Base-by-base conservation (phyloP, 2,329 filamentous ascomycete genomes). In the Beauveria pseudobassiana region DNA sequence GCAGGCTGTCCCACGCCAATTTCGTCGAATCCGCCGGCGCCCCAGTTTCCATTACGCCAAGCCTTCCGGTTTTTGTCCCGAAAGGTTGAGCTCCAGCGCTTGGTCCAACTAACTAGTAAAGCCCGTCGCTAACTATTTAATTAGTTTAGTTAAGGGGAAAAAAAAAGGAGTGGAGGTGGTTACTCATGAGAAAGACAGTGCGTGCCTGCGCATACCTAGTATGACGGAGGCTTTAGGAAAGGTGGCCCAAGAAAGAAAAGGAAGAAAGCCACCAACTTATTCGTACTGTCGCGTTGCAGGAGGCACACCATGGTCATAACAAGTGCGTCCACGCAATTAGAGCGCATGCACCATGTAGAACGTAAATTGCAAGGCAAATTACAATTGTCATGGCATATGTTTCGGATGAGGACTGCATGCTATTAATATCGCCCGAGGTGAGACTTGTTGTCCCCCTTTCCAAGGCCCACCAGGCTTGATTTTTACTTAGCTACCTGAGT, bases 271-370 rank as follows among this genome's bases (percentile, higher is more conserved):
- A 40, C 28, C 20, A 50, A 26, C 30, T 24, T 49, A 26, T 18
- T 38, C 34, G 34, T 14, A 14, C 24, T 14, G 10, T 49, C 14
- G n/a, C 9, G 22, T 30, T 45, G 43, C 22, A 50, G 30, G 22
- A 53, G 38, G 16, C 40, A 34, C 18, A 14, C 5, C 14, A 38
- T 9, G 10, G 49, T 40, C 57, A 60, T 60, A 43, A 60, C 14
- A 26, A 60, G 57, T 52, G 48, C 60, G 55, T 22, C 59, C 34
- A 34, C 22, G 51, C 43, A 62, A 62, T 74, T 40, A 28, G 57
- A 60, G 57, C 20, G n/a, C 40, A 40, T 52, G 57, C 28, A 28
- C 48, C 46, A 50, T 45, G 48, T 59, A 51, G 55, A 51, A 42
- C 22, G 30, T 24, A 59, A 40, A 49, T 5, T 59, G 22, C 48